Conservation (phyloP, 2,329 filamentous ascomycete species). For the Cladophialophora immunda region DNA sequence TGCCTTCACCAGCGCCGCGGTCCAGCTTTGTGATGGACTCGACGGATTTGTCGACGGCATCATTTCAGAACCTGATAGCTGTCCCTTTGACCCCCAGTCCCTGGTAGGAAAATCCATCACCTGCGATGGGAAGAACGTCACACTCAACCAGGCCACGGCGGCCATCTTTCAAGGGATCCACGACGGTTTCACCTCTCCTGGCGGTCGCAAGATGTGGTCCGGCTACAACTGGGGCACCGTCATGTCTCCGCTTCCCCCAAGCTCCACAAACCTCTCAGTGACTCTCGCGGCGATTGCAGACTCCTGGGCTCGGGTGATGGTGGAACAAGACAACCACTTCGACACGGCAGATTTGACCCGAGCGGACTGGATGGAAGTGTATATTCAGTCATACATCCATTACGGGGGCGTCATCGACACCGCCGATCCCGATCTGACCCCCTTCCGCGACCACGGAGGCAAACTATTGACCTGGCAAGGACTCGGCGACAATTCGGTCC, state of each 20-base stretch:
- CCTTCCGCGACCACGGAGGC: conserved; percentile 48
- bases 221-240: no score
- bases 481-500: conserved; percentile 50
- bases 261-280: no score
- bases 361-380: no score
- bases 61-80: conserved; percentile 36
- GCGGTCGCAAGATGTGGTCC: no score
- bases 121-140: no score
- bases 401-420: conserved; percentile 49
- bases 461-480: conserved; percentile 59
- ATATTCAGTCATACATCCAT: conserved; percentile 40
- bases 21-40: conserved; percentile 44
- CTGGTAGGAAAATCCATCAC: no score
- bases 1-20: conserved; percentile 46
- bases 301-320: no score
- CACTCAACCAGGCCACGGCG: conserved; percentile 16
- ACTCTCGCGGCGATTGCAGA: no score
- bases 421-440: conserved; percentile 49
- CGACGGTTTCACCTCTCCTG: conserved; percentile 38
- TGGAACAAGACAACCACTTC: no score
- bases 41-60: conserved; percentile 43
- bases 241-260: no score
- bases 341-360: no score
- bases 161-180: conserved; percentile 43
- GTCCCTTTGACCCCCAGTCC: conserved; percentile 27